phyloP scores from a whole-genome alignment of 176 grass and related monocot species.

The Elaeis guineensis region DNA sequence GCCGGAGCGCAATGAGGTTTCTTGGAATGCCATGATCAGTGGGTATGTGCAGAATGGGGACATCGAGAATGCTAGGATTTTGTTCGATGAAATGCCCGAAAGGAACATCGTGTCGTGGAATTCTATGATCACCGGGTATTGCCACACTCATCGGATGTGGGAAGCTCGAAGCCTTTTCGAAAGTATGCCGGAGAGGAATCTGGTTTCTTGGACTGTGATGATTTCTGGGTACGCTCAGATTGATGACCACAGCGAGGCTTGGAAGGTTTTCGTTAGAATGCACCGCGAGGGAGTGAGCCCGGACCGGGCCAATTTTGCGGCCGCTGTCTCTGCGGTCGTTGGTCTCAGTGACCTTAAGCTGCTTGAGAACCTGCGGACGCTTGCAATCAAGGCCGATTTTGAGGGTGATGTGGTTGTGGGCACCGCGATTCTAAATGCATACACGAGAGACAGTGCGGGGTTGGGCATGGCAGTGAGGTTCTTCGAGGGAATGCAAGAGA shows the following conservation, averaged over 20 bases:
- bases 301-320: slow-evolving; percentile 40
- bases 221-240: slow-evolving; percentile 62
- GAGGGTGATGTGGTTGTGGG: slow-evolving; percentile 46
- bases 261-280: slow-evolving; percentile 42
- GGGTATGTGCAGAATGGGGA: slow-evolving; percentile 47
- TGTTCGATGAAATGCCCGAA: slow-evolving; percentile 48
- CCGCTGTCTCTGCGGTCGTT: slow-evolving; percentile 32
- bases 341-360: slow-evolving; percentile 22
- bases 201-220: slow-evolving; percentile 55
- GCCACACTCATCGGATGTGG: slow-evolving; percentile 37
- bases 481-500: slow-evolving; percentile 44
- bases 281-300: slow-evolving; percentile 28
- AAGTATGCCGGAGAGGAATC: slow-evolving; percentile 30
- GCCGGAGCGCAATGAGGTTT: slow-evolving; percentile 31
- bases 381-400: slow-evolving; percentile 46
- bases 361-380: slow-evolving; percentile 34
- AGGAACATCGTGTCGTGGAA: slow-evolving; percentile 50
- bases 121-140: slow-evolving; percentile 65
- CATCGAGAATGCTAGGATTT: slow-evolving; percentile 25
- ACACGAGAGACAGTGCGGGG: slow-evolving; percentile 27
- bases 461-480: slow-evolving; percentile 41
- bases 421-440: slow-evolving; percentile 47
- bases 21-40: slow-evolving; percentile 57
- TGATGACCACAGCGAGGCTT: slow-evolving; percentile 38
- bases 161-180: slow-evolving; percentile 36